These are phyloP conservation scores for Backusella tuberculispora DNA, from an alignment of 192 early-diverging fungal species.

Conservation along the genomic window DNA sequence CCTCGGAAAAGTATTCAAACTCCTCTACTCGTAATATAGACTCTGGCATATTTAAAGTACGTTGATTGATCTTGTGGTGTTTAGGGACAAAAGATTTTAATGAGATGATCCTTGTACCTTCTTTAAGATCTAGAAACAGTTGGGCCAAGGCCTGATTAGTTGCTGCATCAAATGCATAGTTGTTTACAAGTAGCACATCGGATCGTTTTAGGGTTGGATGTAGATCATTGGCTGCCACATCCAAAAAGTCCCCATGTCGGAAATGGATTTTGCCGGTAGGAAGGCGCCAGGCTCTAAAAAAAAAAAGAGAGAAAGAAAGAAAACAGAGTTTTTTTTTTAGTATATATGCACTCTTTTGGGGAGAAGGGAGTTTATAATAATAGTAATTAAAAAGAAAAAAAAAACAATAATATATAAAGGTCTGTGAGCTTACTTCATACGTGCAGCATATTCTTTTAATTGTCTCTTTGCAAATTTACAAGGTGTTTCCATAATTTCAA, in stretches of 20 bases:
- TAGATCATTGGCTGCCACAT: conserved; percentile 57
- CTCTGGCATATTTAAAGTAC: conserved; percentile 70
- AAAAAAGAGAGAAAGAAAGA: no score
- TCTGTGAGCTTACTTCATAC: conserved; percentile 62
- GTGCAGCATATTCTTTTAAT: conserved; percentile 79
- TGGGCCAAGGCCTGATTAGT: conserved; percentile 85
- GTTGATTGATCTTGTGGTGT: conserved; percentile 75
- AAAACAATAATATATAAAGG: no score
- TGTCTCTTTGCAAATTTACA: conserved; percentile 78
- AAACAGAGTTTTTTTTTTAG: neutral
- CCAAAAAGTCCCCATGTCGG: conserved; percentile 86
- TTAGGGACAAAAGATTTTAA: conserved; percentile 83
- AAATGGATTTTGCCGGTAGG: conserved; percentile 66
- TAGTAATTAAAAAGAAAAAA: neutral
- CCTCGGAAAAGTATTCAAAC: conserved; percentile 70
- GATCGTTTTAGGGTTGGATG: conserved; percentile 73
- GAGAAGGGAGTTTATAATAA: neutral
- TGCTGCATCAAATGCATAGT: conserved; percentile 88
- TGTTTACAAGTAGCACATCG: conserved; percentile 96
- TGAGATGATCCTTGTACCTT: conserved; percentile 83
- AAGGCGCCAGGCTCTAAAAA: conserved; percentile 58
- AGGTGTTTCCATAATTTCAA: conserved; percentile 92
- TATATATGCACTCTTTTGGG: neutral
- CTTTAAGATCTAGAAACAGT: conserved; percentile 91
- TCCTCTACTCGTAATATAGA: conserved; percentile 70